Evolutionary conservation across 257 asterid species (phyloP).

Genomic region (Salvia splendens): DNA sequence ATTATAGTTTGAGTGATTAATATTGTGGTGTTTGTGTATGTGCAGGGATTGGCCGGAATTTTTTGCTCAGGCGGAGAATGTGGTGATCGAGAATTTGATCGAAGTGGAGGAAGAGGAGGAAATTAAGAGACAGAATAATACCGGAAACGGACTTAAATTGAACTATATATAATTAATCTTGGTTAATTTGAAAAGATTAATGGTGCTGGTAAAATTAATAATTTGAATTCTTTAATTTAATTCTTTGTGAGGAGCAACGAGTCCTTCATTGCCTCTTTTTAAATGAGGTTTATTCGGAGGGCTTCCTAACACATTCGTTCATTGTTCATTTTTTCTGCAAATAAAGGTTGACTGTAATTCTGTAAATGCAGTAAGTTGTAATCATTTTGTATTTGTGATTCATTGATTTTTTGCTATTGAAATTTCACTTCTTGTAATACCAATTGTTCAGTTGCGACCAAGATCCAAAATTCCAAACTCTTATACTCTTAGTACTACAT

Average conservation of each 20-base stretch:
- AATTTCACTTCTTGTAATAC: neutral
- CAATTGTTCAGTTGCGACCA: no score
- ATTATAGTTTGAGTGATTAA: no score
- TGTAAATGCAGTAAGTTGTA: neutral
- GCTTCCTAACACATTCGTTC: conserved; percentile 13
- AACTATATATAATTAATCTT: neutral
- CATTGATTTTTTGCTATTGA: neutral
- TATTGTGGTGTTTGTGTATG: neutral
- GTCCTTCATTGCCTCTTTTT: conserved; percentile 20
- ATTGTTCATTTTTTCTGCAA: neutral
- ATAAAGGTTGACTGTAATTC: neutral
- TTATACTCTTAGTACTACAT: no score
- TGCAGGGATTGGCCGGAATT: conserved; percentile 80
- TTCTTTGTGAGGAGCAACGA: conserved; percentile 6
- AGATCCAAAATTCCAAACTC: no score
- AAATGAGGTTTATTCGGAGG: conserved; percentile 29
- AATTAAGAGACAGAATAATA: neutral
- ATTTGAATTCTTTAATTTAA: conserved; percentile 1
- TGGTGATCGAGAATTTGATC: conserved; percentile 69
- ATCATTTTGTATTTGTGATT: neutral
- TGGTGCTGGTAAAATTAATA: neutral
- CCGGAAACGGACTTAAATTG: no score
- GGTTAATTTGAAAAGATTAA: neutral
- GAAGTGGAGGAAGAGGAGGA: conserved; percentile 60
- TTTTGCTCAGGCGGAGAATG: conserved; percentile 59